Conservation (phyloP, 805 yeast species). For the Ogataea ganodermae region DNA sequence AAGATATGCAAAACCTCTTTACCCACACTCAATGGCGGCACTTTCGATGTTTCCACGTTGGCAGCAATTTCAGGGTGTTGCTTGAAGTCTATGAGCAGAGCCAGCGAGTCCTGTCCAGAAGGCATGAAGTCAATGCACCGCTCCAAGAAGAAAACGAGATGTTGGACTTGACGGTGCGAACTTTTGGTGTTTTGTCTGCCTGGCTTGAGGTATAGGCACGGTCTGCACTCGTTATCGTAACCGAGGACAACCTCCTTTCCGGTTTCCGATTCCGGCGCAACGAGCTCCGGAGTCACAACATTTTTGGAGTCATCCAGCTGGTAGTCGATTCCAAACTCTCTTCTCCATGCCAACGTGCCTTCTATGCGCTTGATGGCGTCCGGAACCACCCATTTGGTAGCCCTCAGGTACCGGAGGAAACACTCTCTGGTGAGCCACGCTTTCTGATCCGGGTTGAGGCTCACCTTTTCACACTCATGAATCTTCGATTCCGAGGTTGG, state of each 20-base stretch:
- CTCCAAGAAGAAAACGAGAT: slow-evolving; percentile 89
- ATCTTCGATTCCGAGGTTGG: slow-evolving; percentile 49
- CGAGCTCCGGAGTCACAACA: slow-evolving; percentile 52
- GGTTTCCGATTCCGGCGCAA: slow-evolving; percentile 73
- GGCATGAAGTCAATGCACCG: slow-evolving; percentile 95
- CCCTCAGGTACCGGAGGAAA: slow-evolving; percentile 83
- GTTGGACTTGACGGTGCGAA: slow-evolving; percentile 91
- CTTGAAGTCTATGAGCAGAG: slow-evolving; percentile 89
- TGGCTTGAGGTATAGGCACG: slow-evolving; percentile 88
- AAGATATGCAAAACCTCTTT: slow-evolving; percentile 89
- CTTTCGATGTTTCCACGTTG: slow-evolving; percentile 59
- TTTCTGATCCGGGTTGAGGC: slow-evolving; percentile 57
- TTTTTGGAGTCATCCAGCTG: slow-evolving; percentile 49
- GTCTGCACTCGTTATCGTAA: slow-evolving; percentile 85
- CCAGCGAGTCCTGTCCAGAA: slow-evolving; percentile 91
- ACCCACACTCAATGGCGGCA: slow-evolving; percentile 88
- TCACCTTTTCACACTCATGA: slow-evolving; percentile 35
- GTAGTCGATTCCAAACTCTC: slow-evolving; percentile 76
- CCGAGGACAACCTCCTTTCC: slow-evolving; percentile 95
- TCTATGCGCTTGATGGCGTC: slow-evolving; percentile 76
- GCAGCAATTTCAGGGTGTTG: slow-evolving; percentile 60
- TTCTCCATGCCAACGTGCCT: slow-evolving; percentile 86
- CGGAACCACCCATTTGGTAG: slow-evolving; percentile 82
- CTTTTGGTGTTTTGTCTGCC: slow-evolving; percentile 96
- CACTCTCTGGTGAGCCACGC: slow-evolving; percentile 96